Conservation (phyloP, 805 yeast species). For the Teunomyces barrocoloradensis region DNA sequence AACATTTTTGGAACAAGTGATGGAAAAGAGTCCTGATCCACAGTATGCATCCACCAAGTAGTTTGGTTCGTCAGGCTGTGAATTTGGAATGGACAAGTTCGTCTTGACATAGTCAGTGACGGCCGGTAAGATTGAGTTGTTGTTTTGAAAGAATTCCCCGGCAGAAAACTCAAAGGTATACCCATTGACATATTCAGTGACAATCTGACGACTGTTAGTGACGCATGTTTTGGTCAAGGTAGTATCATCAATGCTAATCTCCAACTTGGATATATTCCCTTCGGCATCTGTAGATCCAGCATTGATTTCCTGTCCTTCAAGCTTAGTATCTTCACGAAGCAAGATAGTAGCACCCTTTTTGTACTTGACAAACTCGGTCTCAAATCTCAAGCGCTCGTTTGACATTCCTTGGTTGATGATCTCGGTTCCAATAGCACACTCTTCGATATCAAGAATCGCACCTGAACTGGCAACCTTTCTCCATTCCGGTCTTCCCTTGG, state of each 20-base stretch:
- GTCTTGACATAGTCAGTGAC: slow-evolving; percentile 80
- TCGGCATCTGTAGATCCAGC: slow-evolving; percentile 45
- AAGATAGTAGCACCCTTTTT: slow-evolving; percentile 86
- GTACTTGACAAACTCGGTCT: slow-evolving; percentile 42
- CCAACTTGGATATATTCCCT: slow-evolving; percentile 30
- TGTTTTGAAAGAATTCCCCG: slow-evolving; percentile 95
- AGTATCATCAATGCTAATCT: slow-evolving; percentile 21
- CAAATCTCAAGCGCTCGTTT: slow-evolving; percentile 62
- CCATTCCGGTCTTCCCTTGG: slow-evolving; percentile 77
- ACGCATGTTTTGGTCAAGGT: slow-evolving; percentile 65
- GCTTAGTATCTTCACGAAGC: slow-evolving; percentile 71
- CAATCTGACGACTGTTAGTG: slow-evolving; percentile 74
- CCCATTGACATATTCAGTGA: slow-evolving; percentile 73
- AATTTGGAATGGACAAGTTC: slow-evolving; percentile 50
- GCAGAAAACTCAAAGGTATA: slow-evolving; percentile 84
- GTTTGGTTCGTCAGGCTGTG: slow-evolving; percentile 33
- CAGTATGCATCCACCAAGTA: slow-evolving; percentile 93
- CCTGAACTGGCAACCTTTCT: slow-evolving; percentile 58
- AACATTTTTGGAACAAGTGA: slow-evolving; percentile 80
- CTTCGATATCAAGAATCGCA: slow-evolving; percentile 84
- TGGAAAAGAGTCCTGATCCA: slow-evolving; percentile 91
- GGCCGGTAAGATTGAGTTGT: slow-evolving; percentile 81
- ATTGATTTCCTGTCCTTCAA: slow-evolving; percentile 19
- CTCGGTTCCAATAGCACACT: slow-evolving; percentile 84
- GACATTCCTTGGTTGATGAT: slow-evolving; percentile 72